Conservation (phyloP, 2,329 filamentous ascomycete genomes). For the Talaromyces sp. region DNA sequence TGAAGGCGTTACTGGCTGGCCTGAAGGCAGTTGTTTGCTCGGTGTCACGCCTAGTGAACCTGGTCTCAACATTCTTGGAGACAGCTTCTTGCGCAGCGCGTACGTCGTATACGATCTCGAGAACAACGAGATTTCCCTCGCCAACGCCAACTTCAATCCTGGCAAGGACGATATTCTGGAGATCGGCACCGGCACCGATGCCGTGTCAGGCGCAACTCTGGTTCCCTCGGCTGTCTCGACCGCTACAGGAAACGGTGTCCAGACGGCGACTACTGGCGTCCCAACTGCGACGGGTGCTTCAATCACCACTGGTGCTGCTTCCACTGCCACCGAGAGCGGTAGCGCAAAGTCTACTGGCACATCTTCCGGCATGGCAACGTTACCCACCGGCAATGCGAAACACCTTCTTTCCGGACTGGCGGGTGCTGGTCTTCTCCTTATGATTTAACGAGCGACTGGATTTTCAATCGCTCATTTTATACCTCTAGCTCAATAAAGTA, state of each 20-base stretch:
- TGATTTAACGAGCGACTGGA: conserved; percentile 23
- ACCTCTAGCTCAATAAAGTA: background rate
- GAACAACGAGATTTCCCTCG: conserved; percentile 65
- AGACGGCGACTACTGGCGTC: background rate
- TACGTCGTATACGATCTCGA: conserved; percentile 70
- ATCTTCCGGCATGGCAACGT: conserved; percentile 19
- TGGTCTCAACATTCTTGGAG: conserved; percentile 61
- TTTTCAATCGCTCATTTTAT: background rate
- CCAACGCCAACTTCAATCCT: conserved; percentile 59
- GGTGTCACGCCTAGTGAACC: conserved; percentile 59
- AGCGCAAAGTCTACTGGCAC: conserved; percentile 9
- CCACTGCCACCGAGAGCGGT: background rate
- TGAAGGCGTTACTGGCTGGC: conserved; percentile 50
- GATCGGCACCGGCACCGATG: conserved; percentile 35
- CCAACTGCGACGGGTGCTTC: background rate
- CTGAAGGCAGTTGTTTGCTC: conserved; percentile 62
- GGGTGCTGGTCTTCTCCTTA: conserved; percentile 23
- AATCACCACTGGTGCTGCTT: background rate
- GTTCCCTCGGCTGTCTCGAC: conserved; percentile 15
- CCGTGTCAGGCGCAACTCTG: conserved; percentile 3
- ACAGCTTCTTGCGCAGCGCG: conserved; percentile 67
- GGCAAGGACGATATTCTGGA: conserved; percentile 13
- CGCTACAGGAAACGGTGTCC: conserved; percentile 13
- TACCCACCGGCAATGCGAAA: conserved; percentile 20
- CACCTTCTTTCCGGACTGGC: conserved; percentile 23